Evolutionary conservation across 139 green algal genomes (phyloP).

Genomic region (Deuterostichococcus epilithicus): DNA sequence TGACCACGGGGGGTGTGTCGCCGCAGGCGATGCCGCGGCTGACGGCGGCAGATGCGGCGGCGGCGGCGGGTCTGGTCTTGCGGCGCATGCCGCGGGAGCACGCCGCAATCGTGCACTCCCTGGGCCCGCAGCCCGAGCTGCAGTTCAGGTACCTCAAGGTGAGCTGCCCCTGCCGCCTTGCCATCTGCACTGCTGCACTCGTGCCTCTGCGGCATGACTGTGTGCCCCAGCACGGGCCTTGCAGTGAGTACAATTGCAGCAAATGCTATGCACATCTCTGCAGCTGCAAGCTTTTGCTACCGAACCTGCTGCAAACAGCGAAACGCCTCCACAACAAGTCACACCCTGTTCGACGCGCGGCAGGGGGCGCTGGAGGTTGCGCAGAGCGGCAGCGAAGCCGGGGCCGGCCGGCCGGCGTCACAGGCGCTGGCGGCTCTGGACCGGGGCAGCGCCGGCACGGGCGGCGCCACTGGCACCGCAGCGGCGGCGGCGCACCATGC

Average conservation of each 20-base stretch:
- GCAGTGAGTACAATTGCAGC: too few relatives aligned
- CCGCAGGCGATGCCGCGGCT: not conserved
- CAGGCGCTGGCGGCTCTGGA: not conserved
- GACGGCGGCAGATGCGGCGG: not conserved
- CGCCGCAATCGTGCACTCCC: constrained; percentile 12
- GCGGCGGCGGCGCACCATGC: not conserved
- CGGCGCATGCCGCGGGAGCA: constrained; percentile 34
- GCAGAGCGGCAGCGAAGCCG: not conserved
- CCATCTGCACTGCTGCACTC: too few relatives aligned
- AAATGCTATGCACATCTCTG: too few relatives aligned
- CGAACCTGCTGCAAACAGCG: too few relatives aligned
- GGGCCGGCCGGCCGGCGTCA: not conserved
- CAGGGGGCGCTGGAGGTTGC: constrained; percentile 13
- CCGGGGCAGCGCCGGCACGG: not conserved
- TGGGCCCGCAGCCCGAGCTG: constrained; percentile 21
- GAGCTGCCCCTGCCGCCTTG: too few relatives aligned
- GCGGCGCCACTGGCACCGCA: not conserved
- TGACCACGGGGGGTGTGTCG: too few relatives aligned
- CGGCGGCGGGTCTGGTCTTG: constrained; percentile 20
- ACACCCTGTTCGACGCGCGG: too few relatives aligned
- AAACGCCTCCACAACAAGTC: too few relatives aligned
- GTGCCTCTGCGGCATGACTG: too few relatives aligned
- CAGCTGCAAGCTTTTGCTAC: too few relatives aligned
- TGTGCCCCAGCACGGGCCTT: too few relatives aligned
- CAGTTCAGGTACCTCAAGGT: constrained; percentile 35